Base-by-base conservation (phyloP, 2,329 filamentous ascomycete species). In the Neocatenulostroma microsporum region DNA sequence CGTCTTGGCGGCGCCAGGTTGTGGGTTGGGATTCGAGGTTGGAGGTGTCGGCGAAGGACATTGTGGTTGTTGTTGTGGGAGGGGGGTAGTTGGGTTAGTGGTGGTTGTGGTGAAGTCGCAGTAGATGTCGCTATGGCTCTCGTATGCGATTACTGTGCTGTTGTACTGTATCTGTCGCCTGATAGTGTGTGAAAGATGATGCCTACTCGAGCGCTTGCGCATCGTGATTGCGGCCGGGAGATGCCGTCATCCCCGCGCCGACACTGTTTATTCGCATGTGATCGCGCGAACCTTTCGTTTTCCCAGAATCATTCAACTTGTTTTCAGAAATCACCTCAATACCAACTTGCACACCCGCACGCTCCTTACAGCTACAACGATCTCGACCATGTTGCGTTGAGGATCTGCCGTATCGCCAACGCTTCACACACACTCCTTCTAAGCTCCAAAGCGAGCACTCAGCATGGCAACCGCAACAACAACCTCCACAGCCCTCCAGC, bases 31-130 rank as follows among this genome's bases (percentile, higher is more conserved):
- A 79, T 69, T 96, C 89, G 49, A 95, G 72, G 44, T 77, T 82
- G 39, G 83, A 83, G 46, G 91, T 74, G 51, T 85, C 84, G 60
- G 94, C 84, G 66, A 91, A 96, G 13, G 89, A 94, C 89, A 96
- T 96, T 45, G 11, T 36, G 21, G 36, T 12, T 7, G 13, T 29
- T n/a, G 23, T 24, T 8, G 23, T 31, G 29, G 5, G 17, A 9
- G 20, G 11, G 9, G 11, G 18, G 29, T 17, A 24, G n/a, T 7
- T 12, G 21, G 10, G 17, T 17, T n/a, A 19, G 30, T 7, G 21
- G 18, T 23, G 20, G 24, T 30, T 26, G 32, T 18, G 9, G 34
- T 24, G 17, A 7, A 31, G 23, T 15, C n/a, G n/a, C n/a, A n/a
- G n/a, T n/a, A n/a, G n/a, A n/a, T n/a, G n/a, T n/a, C n/a, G 34